phyloP scores from a whole-genome alignment of 352 stramenopile genomes.

The Globisporangium viniferum region DNA sequence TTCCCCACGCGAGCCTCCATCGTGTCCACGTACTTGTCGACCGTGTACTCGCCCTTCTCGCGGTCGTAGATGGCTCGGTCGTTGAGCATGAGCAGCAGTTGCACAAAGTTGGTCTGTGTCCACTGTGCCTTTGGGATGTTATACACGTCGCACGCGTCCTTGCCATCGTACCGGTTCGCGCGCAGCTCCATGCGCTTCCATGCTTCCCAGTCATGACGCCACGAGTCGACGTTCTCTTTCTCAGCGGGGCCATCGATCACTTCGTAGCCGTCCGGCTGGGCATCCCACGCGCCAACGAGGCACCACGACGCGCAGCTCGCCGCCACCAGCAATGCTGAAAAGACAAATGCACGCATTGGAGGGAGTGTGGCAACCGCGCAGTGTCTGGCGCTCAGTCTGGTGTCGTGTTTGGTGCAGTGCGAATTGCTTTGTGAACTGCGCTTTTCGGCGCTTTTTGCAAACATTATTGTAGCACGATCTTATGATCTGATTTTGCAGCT shows the following conservation, averaged over 20 bases:
- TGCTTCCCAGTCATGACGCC: slow-evolving; percentile 48
- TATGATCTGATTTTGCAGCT: neutral
- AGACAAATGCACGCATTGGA: slow-evolving; percentile 11
- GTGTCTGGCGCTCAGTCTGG: neutral
- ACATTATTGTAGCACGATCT: neutral
- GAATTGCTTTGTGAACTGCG: neutral
- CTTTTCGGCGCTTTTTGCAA: neutral
- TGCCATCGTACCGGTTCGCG: slow-evolving; percentile 58
- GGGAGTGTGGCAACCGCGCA: too few relatives aligned
- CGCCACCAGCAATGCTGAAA: slow-evolving; percentile 16
- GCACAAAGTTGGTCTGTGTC: slow-evolving; percentile 78
- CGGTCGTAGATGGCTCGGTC: slow-evolving; percentile 78
- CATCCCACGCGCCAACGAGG: slow-evolving; percentile 48
- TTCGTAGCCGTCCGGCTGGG: slow-evolving; percentile 77
- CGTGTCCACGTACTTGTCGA: slow-evolving; percentile 60
- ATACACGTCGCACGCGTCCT: slow-evolving; percentile 65
- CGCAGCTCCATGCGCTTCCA: slow-evolving; percentile 77
- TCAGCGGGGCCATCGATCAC: slow-evolving; percentile 60
- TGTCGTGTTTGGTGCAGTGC: neutral
- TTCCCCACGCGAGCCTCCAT: slow-evolving; percentile 53
- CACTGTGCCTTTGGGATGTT: slow-evolving; percentile 57
- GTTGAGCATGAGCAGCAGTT: slow-evolving; percentile 74
- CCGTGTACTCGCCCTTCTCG: slow-evolving; percentile 51
- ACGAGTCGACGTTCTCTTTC: slow-evolving; percentile 34
- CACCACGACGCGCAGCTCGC: neutral